Percentiles rank a stretch among this genome's conserved stretches.
These are phyloP conservation scores for Gaeumannomyces sp. DNA, from an alignment of 2,329 filamentous ascomycete genomes.

Conservation along the genomic window DNA sequence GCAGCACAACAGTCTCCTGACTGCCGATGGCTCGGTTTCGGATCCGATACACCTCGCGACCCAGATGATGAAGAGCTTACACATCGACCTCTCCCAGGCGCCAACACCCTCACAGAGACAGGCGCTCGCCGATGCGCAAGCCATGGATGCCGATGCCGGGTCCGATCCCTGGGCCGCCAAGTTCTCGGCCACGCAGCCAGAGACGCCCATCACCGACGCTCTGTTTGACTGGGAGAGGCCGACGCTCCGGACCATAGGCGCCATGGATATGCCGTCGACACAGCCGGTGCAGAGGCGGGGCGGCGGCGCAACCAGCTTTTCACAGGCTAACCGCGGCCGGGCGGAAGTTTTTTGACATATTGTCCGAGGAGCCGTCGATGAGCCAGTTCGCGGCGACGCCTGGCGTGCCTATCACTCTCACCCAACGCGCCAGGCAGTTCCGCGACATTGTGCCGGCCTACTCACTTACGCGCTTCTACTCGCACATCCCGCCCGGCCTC, in stretches of 20 bases:
- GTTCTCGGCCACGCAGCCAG: slow-evolving; percentile 80
- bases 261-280: slow-evolving; percentile 39
- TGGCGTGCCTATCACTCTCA: slow-evolving; percentile 73
- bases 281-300: slow-evolving; percentile 37
- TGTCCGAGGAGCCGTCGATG: slow-evolving; percentile 82
- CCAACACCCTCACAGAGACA: slow-evolving; percentile 43
- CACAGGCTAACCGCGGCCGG: slow-evolving; percentile 20
- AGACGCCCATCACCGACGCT: slow-evolving; percentile 66
- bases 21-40: slow-evolving; percentile 63
- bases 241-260: slow-evolving; percentile 44
- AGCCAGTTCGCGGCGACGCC: slow-evolving; percentile 78
- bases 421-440: slow-evolving; percentile 83
- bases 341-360: slow-evolving; percentile 42
- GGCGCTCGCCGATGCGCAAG: slow-evolving; percentile 32
- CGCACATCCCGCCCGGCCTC: slow-evolving; percentile 65
- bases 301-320: slow-evolving; percentile 25
- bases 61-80: slow-evolving; percentile 85
- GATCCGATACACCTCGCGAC: slow-evolving; percentile 86
- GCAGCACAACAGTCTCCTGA: slow-evolving; percentile 69
- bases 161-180: slow-evolving; percentile 34
- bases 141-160: slow-evolving; percentile 64
- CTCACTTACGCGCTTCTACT: slow-evolving; percentile 88
- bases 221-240: slow-evolving; percentile 87
- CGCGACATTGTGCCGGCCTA: slow-evolving; percentile 85
- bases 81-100: slow-evolving; percentile 75